A percentile compares a stretch with the other conserved stretches of the same genome.
These are phyloP conservation scores for Mortierella hygrophila DNA, from an alignment of 192 early-diverging fungal genomes.

Conservation along the genomic window DNA sequence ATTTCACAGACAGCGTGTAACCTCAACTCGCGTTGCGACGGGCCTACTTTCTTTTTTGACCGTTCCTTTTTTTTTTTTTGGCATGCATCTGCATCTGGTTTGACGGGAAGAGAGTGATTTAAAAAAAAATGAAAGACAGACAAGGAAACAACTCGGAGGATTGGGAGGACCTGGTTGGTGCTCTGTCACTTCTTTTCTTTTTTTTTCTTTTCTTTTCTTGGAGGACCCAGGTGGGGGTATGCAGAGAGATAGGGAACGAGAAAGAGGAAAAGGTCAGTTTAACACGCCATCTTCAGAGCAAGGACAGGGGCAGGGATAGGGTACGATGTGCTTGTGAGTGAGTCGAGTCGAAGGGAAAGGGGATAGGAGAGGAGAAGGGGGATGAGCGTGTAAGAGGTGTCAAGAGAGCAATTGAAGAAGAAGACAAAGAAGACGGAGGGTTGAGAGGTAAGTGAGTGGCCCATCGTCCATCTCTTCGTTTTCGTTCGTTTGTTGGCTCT, in stretches of 20 bases:
- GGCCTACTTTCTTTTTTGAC: neutral
- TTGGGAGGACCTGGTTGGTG: neutral
- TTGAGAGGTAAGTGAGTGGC: neutral
- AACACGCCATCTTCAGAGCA: neutral
- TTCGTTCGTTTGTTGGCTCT: too few species aligned
- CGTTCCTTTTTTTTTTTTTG: neutral
- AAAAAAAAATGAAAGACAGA: neutral
- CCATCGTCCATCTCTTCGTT: too few species aligned
- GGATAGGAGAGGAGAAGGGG: neutral
- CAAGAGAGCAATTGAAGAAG: neutral
- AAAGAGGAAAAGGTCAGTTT: neutral
- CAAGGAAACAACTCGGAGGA: neutral
- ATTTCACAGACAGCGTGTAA: slow-evolving; percentile 7
- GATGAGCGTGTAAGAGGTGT: neutral
- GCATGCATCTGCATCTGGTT: neutral
- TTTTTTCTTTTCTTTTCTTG: neutral
- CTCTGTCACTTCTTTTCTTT: neutral
- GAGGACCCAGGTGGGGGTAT: neutral
- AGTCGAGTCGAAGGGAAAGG: neutral
- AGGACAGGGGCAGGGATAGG: neutral
- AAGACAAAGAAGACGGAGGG: neutral
- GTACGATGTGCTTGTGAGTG: neutral
- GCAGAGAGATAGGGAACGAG: neutral
- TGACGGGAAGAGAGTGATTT: neutral
- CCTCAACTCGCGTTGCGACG: neutral